Conservation (phyloP, 345 rosid genomes). For the Arabis hirsuta region DNA sequence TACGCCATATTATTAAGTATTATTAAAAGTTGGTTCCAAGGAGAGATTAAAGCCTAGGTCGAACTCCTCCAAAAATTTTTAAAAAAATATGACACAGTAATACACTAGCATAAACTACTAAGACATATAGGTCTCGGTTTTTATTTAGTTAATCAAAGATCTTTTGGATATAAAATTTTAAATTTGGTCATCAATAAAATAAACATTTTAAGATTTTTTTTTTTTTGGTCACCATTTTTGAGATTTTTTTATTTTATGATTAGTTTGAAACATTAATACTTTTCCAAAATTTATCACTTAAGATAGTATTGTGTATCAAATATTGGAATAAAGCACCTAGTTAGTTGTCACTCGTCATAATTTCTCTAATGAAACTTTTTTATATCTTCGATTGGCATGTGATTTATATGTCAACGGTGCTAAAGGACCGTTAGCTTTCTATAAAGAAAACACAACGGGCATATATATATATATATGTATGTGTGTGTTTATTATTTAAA, state of each 20-base stretch:
- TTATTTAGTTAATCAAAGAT: not conserved
- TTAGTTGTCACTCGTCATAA: slow-evolving; percentile 46
- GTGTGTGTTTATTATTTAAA: not conserved
- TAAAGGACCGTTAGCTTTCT: slow-evolving; percentile 44
- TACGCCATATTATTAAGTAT: too few species aligned
- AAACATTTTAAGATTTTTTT: not conserved
- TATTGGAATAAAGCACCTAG: slow-evolving; percentile 33
- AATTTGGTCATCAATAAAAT: not conserved
- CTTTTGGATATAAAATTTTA: not conserved
- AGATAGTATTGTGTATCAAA: slow-evolving; percentile 6
- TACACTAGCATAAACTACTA: too few species aligned
- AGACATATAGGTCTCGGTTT: too few species aligned
- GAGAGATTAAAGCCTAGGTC: too few species aligned
- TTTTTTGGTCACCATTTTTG: not conserved
- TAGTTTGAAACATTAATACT: slow-evolving; percentile 1
- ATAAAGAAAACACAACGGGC: slow-evolving; percentile 36
- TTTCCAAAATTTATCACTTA: slow-evolving; percentile 12
- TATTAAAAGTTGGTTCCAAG: too few species aligned
- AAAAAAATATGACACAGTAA: too few species aligned
- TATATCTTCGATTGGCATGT: slow-evolving; percentile 35
- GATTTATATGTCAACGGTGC: slow-evolving; percentile 47
- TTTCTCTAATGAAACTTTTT: slow-evolving; percentile 28
- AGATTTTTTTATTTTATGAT: not conserved
- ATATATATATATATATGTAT: not conserved
- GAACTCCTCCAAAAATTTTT: too few species aligned